Evolutionary conservation across 2,329 filamentous ascomycete genomes (phyloP).

Genomic region (Colletotrichum chrysophilum): DNA sequence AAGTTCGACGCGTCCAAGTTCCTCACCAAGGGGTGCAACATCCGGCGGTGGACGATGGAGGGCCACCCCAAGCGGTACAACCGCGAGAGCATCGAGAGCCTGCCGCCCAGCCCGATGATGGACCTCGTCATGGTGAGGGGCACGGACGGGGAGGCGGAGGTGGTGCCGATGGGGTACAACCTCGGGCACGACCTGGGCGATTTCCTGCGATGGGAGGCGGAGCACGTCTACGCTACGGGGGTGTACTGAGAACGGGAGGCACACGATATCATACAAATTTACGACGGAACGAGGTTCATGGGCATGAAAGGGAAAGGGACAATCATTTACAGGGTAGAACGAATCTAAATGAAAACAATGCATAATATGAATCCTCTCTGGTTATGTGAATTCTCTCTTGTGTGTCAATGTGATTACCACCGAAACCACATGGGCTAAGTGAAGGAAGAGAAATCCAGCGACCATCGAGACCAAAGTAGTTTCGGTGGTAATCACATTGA

Average conservation of each 20-base stretch:
- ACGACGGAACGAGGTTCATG: background rate
- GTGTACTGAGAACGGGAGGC: constrained; percentile 20
- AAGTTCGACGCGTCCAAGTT: constrained; percentile 36
- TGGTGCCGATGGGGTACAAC: constrained; percentile 66
- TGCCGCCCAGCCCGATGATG: constrained; percentile 57
- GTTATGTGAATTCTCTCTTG: background rate
- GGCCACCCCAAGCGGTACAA: constrained; percentile 34
- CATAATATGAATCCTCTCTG: background rate
- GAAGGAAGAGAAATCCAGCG: no score
- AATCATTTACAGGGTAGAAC: background rate
- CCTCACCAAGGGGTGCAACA: constrained; percentile 28
- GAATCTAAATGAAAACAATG: background rate
- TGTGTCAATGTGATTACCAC: background rate
- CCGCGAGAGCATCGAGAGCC: constrained; percentile 29
- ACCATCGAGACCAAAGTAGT: no score
- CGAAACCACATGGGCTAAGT: background rate
- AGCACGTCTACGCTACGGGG: constrained; percentile 47
- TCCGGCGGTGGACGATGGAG: constrained; percentile 43
- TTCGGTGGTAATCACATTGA: no score
- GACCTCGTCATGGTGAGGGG: constrained; percentile 47
- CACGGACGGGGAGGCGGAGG: constrained; percentile 32
- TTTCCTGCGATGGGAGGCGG: constrained; percentile 62
- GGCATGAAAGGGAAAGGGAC: background rate
- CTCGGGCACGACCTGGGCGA: constrained; percentile 64
- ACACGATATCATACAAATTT: background rate